Percentiles rank a stretch among this genome's conserved stretches.
Evolutionary conservation across 768 basidiomycete genomes (phyloP).

Genomic region (Auriculariales sp.): DNA sequence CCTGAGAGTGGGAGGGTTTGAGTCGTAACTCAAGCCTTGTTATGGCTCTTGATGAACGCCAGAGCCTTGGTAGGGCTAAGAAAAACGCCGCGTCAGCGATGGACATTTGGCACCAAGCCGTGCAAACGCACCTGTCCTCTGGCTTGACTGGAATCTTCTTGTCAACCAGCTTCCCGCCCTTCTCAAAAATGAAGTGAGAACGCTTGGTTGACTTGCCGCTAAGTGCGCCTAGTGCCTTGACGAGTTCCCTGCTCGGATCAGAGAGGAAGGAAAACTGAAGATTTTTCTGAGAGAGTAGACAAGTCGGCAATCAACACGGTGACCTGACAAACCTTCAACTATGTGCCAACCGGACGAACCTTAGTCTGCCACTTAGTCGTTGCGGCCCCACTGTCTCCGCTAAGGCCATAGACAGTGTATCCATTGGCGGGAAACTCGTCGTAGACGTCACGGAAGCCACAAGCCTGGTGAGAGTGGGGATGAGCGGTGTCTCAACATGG

Average conservation of each 20-base stretch:
- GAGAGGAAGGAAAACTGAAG: constrained; percentile 80
- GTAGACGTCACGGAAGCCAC: constrained; percentile 77
- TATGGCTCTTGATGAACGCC: constrained; percentile 48
- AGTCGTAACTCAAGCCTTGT: not conserved
- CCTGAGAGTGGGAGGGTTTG: too few relatives aligned
- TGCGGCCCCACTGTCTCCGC: constrained; percentile 57
- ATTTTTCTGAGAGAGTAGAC: constrained; percentile 39
- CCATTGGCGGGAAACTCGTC: constrained; percentile 54
- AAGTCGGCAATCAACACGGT: too few relatives aligned
- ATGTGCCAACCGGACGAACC: constrained; percentile 27
- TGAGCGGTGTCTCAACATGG: too few relatives aligned
- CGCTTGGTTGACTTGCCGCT: constrained; percentile 74
- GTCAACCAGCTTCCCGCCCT: constrained; percentile 79
- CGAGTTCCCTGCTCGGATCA: constrained; percentile 71
- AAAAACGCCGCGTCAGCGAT: not conserved
- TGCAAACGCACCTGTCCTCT: constrained; percentile 51
- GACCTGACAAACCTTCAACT: too few relatives aligned
- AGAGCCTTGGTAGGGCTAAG: constrained; percentile 47
- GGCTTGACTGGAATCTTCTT: constrained; percentile 80
- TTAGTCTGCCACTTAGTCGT: constrained; percentile 81
- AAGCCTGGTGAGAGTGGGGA: too few relatives aligned
- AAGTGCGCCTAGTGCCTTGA: constrained; percentile 69
- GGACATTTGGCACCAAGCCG: not conserved
- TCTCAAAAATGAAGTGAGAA: constrained; percentile 87
- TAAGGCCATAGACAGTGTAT: constrained; percentile 74